Base-by-base conservation (phyloP, 108 stramenopile species). In the Epipyxis sp. region DNA sequence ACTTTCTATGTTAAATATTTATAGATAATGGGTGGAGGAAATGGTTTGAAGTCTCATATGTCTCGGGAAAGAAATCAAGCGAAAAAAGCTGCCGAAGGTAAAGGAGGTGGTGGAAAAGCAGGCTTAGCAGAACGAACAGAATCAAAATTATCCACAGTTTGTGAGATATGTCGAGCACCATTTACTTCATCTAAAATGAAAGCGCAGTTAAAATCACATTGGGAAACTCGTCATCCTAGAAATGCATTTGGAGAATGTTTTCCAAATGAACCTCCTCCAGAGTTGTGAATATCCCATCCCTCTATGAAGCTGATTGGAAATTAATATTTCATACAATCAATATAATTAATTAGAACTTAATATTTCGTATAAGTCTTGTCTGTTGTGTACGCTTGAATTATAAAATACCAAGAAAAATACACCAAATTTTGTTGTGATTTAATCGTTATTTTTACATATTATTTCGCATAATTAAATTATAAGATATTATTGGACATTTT, bases 41-140 rank as follows among this genome's bases (percentile, higher is more conserved):
- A 57, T 25, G 54, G 54, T 16, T 57, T 57, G 54, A 57, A 57
- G 54, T 57, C 54, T 57, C 54, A 57, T 25, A 57, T 57, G 54
- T 16, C 54, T 25, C 54, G 54, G 16, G 54, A 57, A 57, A 57
- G 25, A 25, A 57, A 57, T 25, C 16, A 57, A 20, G 54, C 54
- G 20, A 57, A 57, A 57, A 57, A 57, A 57, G 54, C 54, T 16
- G 54, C 54, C 20, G 25, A 57, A 25, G 25, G 54, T 25, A 57
- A 57, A 57, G 54, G 54, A 57, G n/a, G n/a, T n/a, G 54, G 54
- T 57, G 54, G 54, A 57, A 16, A 57, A 57, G 54, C 16, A 25
- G 54, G 54, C 16, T 20, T 57, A 16, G 20, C 20, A 57, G 54
- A 57, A 57, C 16, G 54, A 57, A 57, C 54, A 57, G 54, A 57